Evolutionary conservation across 1,284 basidiomycete genomes (phyloP), one percentile per base, ranked within the genome.

Genomic region (Ustilago trichophora): DNA sequence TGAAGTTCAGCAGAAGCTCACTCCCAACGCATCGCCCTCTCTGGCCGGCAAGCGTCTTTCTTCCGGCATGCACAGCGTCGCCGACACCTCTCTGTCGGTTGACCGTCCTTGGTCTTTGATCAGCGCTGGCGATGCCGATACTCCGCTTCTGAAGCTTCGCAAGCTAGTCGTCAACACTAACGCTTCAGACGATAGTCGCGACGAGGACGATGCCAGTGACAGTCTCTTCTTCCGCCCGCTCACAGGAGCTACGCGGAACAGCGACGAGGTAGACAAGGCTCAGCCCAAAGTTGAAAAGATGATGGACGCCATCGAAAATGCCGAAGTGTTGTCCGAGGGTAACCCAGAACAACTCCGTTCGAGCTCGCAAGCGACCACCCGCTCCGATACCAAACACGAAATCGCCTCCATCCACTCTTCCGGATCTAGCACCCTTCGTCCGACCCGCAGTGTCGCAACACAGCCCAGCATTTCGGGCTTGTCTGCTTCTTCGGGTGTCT

Each of bases 31-130:
- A 8, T 54, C 51, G 21, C 43, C 54, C 4, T 18, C 35, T 0
- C 10, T 34, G 10, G 8, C 13, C 13, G 40, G 18, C 19, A 54
- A 32, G 36, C 56, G 55, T 2, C 27, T 32, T 4, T 51, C 55
- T 8, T 58, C 56, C 0, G 43, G 50, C 25, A 12, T 45, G 32
- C 47, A 43, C 47, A 66, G 63, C 44, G 27, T 54, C n/a, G 44
- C 53, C 15, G 58, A 58, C 12, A 51, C 46, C 3, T 51, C 68
- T 7, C 19, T 45, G 29, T 63, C 59, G 2, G 22, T 51, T n/a
- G 64, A 68, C 4, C 41, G 69, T 22, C 69, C 69, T 4, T 72
- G 60, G 55, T 72, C 69, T 16, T 45, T 68, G 13, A 72, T 72
- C 54, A 66, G 62, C 29, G 40, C 66, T 3, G 38, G 64, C 27